Base-by-base conservation (phyloP, 495 filamentous ascomycete genomes). In the Daldinia loculata region DNA sequence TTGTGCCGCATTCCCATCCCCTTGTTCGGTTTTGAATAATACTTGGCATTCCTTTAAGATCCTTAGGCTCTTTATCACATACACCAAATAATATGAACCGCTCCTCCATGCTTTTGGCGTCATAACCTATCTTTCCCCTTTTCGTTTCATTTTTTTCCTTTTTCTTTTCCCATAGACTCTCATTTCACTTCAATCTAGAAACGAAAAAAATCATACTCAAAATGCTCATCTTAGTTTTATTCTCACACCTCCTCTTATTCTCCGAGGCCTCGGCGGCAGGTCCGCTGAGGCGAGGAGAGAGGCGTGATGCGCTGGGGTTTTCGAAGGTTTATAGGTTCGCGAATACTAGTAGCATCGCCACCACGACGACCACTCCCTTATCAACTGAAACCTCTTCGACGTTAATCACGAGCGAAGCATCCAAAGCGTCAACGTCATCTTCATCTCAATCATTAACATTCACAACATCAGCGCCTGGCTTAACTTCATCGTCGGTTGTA, bases 181-280 rank as follows among this genome's bases (percentile, higher is more conserved):
- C 60, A 26, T 61, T 72, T 68, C 61, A n/a, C 61, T 57, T 67
- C 52, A 9, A 43, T 51, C 48, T 11, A 36, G n/a, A 55, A 61
- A 55, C 29, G 27, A 36, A 2, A 15, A 8, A 50, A 41, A 53
- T 12, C 19, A 60, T 56, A 56, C 52, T 62, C 52, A 60, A 68
- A 62, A 77, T 77, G 75, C 57, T 63, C 56, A 66, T 70, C 41
- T 63, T 69, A 74, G 56, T 75, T 67, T 27, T 74, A 51, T 75
- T 75, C 52, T 73, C 74, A 61, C 65, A 75, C 38, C 67, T 77
- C 19, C 64, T 77, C 45, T 69, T 72, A 67, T 68, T 77, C 62
- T 73, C 74, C 65, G 73, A 70, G 61, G 71, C 65, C 56, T 75
- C 67, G 43, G 75, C 74, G 75, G 75, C 75, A 45, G 75, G 75